These are phyloP conservation scores for Agaricus bisporus DNA, from an alignment of 768 basidiomycete genomes.

Conservation along the genomic window DNA sequence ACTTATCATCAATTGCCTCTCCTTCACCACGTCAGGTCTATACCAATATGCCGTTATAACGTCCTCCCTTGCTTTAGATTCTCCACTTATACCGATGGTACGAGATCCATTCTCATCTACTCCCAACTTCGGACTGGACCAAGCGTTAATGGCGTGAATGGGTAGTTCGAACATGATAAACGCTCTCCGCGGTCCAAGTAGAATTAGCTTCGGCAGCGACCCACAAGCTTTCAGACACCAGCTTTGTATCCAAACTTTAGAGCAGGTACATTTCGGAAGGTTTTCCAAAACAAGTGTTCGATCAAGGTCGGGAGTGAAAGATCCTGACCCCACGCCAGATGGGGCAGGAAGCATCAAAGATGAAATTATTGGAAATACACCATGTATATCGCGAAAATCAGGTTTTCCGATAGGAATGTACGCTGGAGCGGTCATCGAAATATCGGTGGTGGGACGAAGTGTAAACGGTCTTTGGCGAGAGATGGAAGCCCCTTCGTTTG, in stretches of 20 bases:
- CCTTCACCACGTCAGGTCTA: conserved; percentile 44
- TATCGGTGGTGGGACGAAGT: neutral
- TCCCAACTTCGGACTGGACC: conserved; percentile 42
- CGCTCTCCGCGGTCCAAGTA: conserved; percentile 39
- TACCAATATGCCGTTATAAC: conserved; percentile 17
- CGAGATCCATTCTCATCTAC: neutral
- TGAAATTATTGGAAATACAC: conserved; percentile 31
- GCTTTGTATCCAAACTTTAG: conserved; percentile 29
- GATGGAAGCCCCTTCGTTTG: too few relatives aligned
- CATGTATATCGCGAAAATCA: conserved; percentile 39
- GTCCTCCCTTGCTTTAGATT: neutral
- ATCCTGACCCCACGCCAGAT: neutral
- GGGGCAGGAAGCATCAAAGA: conserved; percentile 4
- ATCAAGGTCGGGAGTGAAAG: conserved; percentile 39
- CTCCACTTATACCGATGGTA: neutral
- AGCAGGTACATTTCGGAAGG: conserved; percentile 44
- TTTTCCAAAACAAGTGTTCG: conserved; percentile 53
- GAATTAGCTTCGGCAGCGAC: conserved; percentile 30
- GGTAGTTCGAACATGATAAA: conserved; percentile 45
- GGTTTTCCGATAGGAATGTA: conserved; percentile 35
- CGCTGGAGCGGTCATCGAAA: conserved; percentile 12
- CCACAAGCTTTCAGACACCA: conserved; percentile 38
- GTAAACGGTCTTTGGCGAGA: conserved; percentile 3
- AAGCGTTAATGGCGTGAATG: conserved; percentile 40
- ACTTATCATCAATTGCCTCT: conserved; percentile 37